phyloP scores from a whole-genome alignment of 2,329 filamentous ascomycete species.

The Cladophialophora immunda region DNA sequence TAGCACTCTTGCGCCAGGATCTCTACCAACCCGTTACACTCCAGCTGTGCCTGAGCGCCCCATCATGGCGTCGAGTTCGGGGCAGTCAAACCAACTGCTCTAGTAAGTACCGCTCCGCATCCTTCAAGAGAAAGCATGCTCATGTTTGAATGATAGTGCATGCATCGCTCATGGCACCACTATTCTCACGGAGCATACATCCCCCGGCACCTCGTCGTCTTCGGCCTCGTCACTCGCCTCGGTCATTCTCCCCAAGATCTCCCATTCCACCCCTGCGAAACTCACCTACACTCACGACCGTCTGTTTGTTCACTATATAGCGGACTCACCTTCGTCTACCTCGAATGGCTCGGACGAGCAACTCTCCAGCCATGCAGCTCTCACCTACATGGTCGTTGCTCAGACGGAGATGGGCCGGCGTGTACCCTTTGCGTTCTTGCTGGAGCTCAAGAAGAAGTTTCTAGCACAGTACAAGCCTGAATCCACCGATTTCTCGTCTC shows the following conservation, averaged over 20 bases:
- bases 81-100: conserved; percentile 71
- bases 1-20: neutral
- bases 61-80: conserved; percentile 76
- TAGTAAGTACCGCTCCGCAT: conserved; percentile 64
- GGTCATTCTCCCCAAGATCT: conserved; percentile 93
- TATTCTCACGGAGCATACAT: conserved; percentile 91
- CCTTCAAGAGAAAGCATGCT: neutral
- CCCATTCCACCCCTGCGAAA: conserved; percentile 80
- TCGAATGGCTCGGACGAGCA: conserved; percentile 45
- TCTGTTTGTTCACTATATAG: conserved; percentile 95
- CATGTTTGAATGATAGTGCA: conserved; percentile 63
- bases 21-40: neutral
- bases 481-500: conserved; percentile 74
- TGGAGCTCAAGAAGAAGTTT: conserved; percentile 90
- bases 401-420: conserved; percentile 82
- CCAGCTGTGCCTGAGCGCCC: neutral
- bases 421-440: conserved; percentile 89
- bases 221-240: conserved; percentile 90
- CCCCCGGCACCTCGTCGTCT: conserved; percentile 81
- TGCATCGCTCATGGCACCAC: conserved; percentile 95
- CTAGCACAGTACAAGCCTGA: conserved; percentile 72
- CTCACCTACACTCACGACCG: conserved; percentile 92
- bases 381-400: conserved; percentile 92
- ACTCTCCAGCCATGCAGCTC: conserved; percentile 65
- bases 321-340: conserved; percentile 78